Base-by-base conservation (phyloP, 2,329 filamentous ascomycete species). In the Zelopaecilomyces penicillatus region DNA sequence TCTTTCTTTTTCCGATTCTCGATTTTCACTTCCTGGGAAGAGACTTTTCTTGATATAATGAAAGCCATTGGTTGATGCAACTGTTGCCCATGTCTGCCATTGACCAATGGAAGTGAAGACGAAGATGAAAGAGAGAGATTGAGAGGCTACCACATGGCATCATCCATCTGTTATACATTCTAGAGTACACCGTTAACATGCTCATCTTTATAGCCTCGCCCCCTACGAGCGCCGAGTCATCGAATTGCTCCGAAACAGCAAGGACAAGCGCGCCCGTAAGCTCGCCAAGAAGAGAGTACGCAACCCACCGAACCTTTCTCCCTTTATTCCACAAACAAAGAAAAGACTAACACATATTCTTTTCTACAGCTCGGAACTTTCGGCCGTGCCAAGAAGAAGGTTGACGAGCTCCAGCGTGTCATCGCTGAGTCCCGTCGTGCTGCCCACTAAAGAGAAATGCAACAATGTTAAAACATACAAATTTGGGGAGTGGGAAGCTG, bases 211-310 rank as follows among this genome's bases (percentile, higher is more conserved):
- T 49, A 84, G 87, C 67, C 85, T 93, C 61, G 87, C 87, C 61
- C 87, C 87, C 65, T 93, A 98, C 72, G 93, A 98, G 84, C 91
- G 93, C 74, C 89, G 93, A 68, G 87, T 98, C 62, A 95, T 98
- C 69, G 93, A 98, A 82, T 78, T 98, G 69, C 85, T 98, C 74
- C 88, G 93, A 66, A 98, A 98, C 86, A 85, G 81, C 78, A 94
- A 95, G 80, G 93, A 98, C 76, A 97, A 97, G 87, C 88, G 91
- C 74, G 91, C 91, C 65, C 83, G 91, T 63, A 96, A 96, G 85
- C 87, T 96, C 66, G 91, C 91, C 65, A 97, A 97, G 90, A 96
- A 95, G 87, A 84, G 91, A 73, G 86, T 91, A 81, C 60, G 85
- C 34, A 19, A n/a, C 37, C 80, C 49, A 32, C 48, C 30, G 45